phyloP scores from a whole-genome alignment of 257 asterid genomes.

The Scutellaria barbata region DNA sequence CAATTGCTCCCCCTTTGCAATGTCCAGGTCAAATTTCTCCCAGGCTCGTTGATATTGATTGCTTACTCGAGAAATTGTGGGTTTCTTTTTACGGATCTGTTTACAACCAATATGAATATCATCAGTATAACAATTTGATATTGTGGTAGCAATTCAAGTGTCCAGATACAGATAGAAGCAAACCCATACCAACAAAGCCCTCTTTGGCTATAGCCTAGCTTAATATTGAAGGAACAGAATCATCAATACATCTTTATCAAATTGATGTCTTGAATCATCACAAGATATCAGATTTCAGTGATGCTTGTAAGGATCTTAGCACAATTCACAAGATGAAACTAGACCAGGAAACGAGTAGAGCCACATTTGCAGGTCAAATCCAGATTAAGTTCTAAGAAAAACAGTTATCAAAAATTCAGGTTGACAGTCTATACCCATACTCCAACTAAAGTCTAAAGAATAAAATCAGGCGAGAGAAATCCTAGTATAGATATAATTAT shows the following conservation, averaged over 20 bases:
- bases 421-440: too few relatives aligned
- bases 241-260: not conserved
- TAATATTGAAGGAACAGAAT: not conserved
- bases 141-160: not conserved
- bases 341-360: too few relatives aligned
- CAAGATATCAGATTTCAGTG: not conserved
- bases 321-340: not conserved
- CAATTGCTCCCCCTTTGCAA: slow-evolving; percentile 43
- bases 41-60: slow-evolving; percentile 55
- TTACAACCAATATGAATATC: not conserved
- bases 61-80: slow-evolving; percentile 48
- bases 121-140: slow-evolving; percentile 14
- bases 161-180: not conserved
- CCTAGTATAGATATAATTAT: not conserved
- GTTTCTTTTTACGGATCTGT: slow-evolving; percentile 78
- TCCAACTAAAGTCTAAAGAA: not conserved
- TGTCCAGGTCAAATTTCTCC: slow-evolving; percentile 65
- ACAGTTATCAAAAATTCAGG: too few relatives aligned
- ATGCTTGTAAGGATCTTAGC: not conserved
- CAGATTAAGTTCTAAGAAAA: too few relatives aligned
- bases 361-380: too few relatives aligned
- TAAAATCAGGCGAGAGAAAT: not conserved
- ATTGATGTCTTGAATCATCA: not conserved
- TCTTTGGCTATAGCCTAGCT: too few relatives aligned
- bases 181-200: not conserved